Conservation (phyloP, 1,284 basidiomycete species). For the Leccinum cinnamomeum region DNA sequence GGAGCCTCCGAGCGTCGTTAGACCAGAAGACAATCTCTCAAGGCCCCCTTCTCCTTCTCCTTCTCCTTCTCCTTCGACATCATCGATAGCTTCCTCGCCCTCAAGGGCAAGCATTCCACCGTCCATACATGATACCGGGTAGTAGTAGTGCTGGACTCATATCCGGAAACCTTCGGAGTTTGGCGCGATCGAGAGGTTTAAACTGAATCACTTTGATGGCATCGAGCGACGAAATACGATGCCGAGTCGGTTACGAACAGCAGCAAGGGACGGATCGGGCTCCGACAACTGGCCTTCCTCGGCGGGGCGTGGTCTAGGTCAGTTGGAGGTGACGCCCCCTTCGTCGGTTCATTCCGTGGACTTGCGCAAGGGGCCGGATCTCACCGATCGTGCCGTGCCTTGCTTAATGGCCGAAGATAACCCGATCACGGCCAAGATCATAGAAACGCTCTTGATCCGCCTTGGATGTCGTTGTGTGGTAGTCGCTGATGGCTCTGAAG, state of each 20-base stretch:
- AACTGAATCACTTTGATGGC: constrained; percentile 72
- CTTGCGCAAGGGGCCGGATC: constrained; percentile 67
- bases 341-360: constrained; percentile 81
- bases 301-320: constrained; percentile 49
- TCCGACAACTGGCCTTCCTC: constrained; percentile 74
- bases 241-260: constrained; percentile 85
- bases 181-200: constrained; percentile 84
- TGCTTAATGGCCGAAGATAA: constrained; percentile 97
- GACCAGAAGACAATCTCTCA: constrained; percentile 61
- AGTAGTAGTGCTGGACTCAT: constrained; percentile 51
- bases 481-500: constrained; percentile 94
- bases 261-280: constrained; percentile 68
- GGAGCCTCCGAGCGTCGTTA: constrained; percentile 74
- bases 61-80: constrained; percentile 57
- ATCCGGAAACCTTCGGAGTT: constrained; percentile 82
- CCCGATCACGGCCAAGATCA: constrained; percentile 93
- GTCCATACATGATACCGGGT: constrained; percentile 56
- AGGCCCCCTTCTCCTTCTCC: constrained; percentile 78
- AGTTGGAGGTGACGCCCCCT: constrained; percentile 63
- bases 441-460: constrained; percentile 89
- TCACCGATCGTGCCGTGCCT: constrained; percentile 78
- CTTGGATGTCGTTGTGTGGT: constrained; percentile 93
- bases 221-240: constrained; percentile 81
- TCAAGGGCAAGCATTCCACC: constrained; percentile 73
- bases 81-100: constrained; percentile 89